Conservation (phyloP, 73 alveolate species). For the Paramecium pentaurelia region DNA sequence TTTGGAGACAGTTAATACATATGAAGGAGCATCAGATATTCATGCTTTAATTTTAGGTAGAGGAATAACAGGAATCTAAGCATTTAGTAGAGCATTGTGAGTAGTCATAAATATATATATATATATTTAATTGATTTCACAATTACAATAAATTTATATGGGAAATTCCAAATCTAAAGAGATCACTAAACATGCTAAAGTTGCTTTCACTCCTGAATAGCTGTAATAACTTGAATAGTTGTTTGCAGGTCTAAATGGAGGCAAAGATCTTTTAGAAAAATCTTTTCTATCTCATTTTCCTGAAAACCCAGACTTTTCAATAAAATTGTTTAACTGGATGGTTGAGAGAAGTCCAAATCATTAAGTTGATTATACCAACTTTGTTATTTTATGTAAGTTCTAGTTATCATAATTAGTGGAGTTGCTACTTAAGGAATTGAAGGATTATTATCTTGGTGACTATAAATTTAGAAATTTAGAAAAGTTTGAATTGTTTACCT, state of each 20-base stretch:
- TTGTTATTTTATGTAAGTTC: not conserved
- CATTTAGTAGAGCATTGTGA: constrained; percentile 69
- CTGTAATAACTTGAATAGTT: not conserved
- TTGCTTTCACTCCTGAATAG: constrained; percentile 18
- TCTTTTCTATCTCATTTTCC: constrained; percentile 7
- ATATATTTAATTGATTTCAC: not conserved
- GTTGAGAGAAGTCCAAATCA: not conserved
- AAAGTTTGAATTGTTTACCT: constrained; percentile 20
- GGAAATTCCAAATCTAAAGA: constrained; percentile 33
- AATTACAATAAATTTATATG: not conserved
- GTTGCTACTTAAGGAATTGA: not conserved
- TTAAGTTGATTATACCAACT: not conserved
- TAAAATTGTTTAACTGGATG: constrained; percentile 38
- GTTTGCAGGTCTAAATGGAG: not conserved
- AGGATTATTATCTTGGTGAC: constrained; percentile 21
- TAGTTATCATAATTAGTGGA: not conserved
- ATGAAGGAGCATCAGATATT: constrained; percentile 85
- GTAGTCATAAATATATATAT: not conserved
- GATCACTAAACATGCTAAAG: constrained; percentile 23
- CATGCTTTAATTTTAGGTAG: constrained; percentile 90
- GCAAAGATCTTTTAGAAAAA: not conserved
- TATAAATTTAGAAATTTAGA: constrained; percentile 9
- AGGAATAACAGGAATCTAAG: constrained; percentile 92
- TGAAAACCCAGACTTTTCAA: constrained; percentile 35
- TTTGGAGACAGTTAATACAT: constrained; percentile 89